These are phyloP conservation scores for Eudorina sp. DNA, from an alignment of 139 green algal genomes.

Conservation along the genomic window DNA sequence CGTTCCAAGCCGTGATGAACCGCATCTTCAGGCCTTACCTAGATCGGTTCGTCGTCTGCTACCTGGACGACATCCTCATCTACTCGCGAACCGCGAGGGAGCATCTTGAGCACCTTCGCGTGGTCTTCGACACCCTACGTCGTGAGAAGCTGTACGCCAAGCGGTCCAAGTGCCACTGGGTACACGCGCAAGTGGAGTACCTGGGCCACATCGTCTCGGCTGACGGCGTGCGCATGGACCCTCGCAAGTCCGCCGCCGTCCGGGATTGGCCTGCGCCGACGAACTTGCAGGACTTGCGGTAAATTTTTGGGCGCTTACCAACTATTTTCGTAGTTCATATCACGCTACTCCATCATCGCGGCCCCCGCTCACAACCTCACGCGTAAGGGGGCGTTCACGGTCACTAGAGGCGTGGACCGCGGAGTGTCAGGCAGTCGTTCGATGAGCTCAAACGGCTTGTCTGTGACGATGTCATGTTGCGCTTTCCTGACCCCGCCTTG, in stretches of 20 bases:
- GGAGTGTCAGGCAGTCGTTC: neutral
- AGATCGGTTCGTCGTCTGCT: conserved; percentile 67
- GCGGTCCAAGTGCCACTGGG: conserved; percentile 65
- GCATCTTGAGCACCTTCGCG: conserved; percentile 58
- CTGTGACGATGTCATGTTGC: neutral
- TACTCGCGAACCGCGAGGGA: conserved; percentile 52
- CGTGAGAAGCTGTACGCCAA: conserved; percentile 63
- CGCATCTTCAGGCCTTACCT: conserved; percentile 56
- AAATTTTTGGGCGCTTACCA: conserved; percentile 8
- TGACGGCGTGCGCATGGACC: conserved; percentile 1
- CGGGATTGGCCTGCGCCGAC: neutral
- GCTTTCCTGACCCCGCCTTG: conserved; percentile 20
- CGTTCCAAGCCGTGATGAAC: conserved; percentile 58
- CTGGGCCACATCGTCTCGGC: neutral
- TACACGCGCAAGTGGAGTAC: neutral
- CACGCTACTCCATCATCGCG: neutral
- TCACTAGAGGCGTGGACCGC: neutral
- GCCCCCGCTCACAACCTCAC: neutral
- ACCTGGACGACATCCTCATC: conserved; percentile 72
- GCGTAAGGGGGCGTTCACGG: neutral
- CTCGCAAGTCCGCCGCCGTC: neutral
- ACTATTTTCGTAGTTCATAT: conserved; percentile 32
- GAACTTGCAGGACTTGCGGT: neutral
- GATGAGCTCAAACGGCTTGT: neutral
- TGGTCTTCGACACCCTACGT: conserved; percentile 54